phyloP scores from a whole-genome alignment of 352 stramenopile species.

The Pythium brassicae region DNA sequence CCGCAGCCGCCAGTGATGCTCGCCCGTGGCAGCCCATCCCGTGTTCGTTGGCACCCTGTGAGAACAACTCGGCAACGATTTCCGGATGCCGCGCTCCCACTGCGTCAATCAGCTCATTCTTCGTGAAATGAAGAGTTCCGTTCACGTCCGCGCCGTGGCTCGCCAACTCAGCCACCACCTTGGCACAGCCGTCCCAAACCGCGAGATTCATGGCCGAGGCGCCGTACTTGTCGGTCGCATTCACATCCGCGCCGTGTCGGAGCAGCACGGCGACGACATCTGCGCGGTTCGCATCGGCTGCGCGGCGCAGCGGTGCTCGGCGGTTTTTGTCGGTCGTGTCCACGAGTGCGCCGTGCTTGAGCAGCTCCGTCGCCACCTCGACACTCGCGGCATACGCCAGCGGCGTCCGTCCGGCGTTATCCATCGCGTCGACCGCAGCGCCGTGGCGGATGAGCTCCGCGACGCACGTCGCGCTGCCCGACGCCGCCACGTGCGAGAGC shows the following conservation, averaged over 20 bases:
- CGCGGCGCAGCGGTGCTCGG: not conserved
- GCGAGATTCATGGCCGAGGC: no score
- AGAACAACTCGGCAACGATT: no score
- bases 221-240: not conserved
- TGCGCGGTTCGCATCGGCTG: not conserved
- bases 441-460: not conserved
- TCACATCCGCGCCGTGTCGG: not conserved
- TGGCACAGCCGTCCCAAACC: no score
- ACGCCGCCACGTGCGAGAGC: not conserved
- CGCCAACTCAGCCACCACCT: no score
- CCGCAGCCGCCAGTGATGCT: no score
- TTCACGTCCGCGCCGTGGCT: no score
- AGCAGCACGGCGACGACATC: not conserved
- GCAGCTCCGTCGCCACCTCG: not conserved
- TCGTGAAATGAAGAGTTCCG: no score
- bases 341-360: not conserved
- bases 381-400: not conserved
- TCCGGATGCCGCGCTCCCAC: no score
- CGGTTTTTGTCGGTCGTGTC: no score
- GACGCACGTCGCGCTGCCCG: not conserved
- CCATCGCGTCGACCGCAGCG: not conserved
- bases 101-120: not conserved
- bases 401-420: not conserved
- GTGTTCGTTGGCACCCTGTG: no score
- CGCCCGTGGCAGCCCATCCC: no score